Conservation (phyloP, 495 filamentous ascomycete species). For the Bacidia rubella region DNA sequence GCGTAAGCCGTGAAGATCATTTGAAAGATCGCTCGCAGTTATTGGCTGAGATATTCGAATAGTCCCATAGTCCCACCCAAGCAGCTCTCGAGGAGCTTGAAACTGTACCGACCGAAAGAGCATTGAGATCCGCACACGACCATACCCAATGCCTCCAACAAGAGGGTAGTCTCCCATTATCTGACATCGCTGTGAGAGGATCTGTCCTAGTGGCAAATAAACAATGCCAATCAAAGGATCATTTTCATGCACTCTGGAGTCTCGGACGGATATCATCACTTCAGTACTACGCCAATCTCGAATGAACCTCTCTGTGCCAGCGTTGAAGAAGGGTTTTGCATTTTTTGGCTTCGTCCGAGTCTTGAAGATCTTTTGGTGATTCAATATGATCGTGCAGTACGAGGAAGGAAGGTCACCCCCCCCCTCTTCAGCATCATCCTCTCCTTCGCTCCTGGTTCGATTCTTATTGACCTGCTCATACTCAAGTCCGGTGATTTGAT, state of each 20-base stretch:
- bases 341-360: constrained; percentile 67
- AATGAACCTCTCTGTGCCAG: constrained; percentile 57
- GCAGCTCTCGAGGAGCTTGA: constrained; percentile 36
- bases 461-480: constrained; percentile 38
- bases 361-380: constrained; percentile 55
- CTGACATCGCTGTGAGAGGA: constrained; percentile 45
- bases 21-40: constrained; percentile 25
- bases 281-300: constrained; percentile 53
- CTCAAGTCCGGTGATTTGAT: constrained; percentile 58
- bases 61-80: constrained; percentile 56
- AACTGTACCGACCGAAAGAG: constrained; percentile 55
- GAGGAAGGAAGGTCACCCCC: constrained; percentile 47
- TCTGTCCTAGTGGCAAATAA: constrained; percentile 43
- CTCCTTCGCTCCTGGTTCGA: constrained; percentile 28
- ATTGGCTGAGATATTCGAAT: constrained; percentile 36
- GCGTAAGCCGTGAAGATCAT: constrained; percentile 30
- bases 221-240: constrained; percentile 50
- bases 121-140: constrained; percentile 49
- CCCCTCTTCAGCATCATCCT: constrained; percentile 45
- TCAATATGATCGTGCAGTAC: constrained; percentile 58
- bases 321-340: constrained; percentile 65
- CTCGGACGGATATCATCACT: constrained; percentile 50
- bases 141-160: constrained; percentile 55
- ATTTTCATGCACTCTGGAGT: constrained; percentile 45
- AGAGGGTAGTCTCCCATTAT: constrained; percentile 48